These are phyloP conservation scores for Hydrangea macrophylla DNA, from an alignment of 148 eudicot genomes.

Conservation along the genomic window DNA sequence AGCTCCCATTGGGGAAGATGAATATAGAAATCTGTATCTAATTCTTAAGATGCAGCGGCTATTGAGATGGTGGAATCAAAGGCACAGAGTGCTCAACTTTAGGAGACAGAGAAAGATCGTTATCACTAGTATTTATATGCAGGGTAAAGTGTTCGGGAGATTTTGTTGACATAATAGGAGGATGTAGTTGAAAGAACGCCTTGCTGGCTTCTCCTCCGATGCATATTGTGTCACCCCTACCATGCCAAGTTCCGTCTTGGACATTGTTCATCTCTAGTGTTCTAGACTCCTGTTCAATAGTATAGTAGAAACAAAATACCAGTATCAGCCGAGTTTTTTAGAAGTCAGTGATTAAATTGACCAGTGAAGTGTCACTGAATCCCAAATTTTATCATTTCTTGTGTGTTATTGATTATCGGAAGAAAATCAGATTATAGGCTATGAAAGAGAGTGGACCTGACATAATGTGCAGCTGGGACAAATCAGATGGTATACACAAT, in stretches of 20 bases:
- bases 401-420: no score
- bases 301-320: background rate
- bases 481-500: constrained; percentile 73
- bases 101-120: background rate
- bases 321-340: background rate
- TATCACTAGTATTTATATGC: constrained; percentile 6
- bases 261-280: constrained; percentile 94
- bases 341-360: background rate
- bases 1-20: background rate
- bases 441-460: constrained; percentile 49
- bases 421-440: background rate
- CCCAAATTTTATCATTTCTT: background rate
- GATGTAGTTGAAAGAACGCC: constrained; percentile 48
- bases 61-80: constrained; percentile 9
- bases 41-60: background rate
- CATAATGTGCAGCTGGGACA: constrained; percentile 85
- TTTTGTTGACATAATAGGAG: constrained; percentile 43
- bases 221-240: constrained; percentile 88
- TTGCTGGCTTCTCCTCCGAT: constrained; percentile 58
- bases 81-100: constrained; percentile 14
- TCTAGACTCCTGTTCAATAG: constrained; percentile 65
- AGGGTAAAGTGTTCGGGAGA: constrained; percentile 21
- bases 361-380: background rate
- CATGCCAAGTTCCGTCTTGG: constrained; percentile 93
- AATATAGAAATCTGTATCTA: background rate